Evolutionary conservation across 352 stramenopile genomes (phyloP).

Genomic region (Globisporangium cystogenes): DNA sequence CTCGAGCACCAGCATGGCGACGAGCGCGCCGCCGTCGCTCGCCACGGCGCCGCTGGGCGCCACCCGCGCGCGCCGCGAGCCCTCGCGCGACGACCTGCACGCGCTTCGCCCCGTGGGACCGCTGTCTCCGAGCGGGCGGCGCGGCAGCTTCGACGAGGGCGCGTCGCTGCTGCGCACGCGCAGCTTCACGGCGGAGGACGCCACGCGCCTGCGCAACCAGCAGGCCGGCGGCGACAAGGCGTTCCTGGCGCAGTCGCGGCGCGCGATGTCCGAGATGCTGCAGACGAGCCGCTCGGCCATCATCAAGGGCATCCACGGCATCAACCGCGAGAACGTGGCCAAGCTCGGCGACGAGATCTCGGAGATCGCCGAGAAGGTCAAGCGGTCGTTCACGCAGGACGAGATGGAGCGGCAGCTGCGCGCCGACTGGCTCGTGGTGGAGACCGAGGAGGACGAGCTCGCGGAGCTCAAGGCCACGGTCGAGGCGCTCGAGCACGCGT

Average conservation of each 20-base stretch:
- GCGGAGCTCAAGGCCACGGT: conserved; percentile 53
- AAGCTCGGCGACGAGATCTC: conserved; percentile 37
- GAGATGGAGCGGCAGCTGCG: conserved; percentile 67
- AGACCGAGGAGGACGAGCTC: conserved; percentile 76
- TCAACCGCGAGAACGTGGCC: conserved; percentile 47
- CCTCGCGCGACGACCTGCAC: conserved; percentile 46
- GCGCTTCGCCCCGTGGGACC: conserved; percentile 30
- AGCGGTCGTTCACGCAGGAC: conserved; percentile 60
- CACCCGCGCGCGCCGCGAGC: conserved; percentile 12
- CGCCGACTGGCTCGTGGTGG: conserved; percentile 71
- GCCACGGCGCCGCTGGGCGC: background rate
- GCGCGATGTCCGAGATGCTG: conserved; percentile 33
- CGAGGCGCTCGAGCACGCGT: conserved; percentile 65
- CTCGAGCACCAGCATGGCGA: background rate
- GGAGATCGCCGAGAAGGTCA: conserved; percentile 57
- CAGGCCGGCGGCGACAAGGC: conserved; percentile 24
- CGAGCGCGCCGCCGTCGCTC: background rate
- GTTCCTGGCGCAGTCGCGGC: conserved; percentile 25
- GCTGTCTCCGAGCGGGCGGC: conserved; percentile 33
- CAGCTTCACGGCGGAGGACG: conserved; percentile 79
- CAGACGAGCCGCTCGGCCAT: conserved; percentile 46
- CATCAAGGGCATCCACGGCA: conserved; percentile 51
- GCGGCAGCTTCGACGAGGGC: conserved; percentile 11
- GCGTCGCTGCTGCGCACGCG: conserved; percentile 22
- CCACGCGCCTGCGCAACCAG: conserved; percentile 26